phyloP scores from a whole-genome alignment of 208 protist species.

The Trypanosoma boissoni region DNA sequence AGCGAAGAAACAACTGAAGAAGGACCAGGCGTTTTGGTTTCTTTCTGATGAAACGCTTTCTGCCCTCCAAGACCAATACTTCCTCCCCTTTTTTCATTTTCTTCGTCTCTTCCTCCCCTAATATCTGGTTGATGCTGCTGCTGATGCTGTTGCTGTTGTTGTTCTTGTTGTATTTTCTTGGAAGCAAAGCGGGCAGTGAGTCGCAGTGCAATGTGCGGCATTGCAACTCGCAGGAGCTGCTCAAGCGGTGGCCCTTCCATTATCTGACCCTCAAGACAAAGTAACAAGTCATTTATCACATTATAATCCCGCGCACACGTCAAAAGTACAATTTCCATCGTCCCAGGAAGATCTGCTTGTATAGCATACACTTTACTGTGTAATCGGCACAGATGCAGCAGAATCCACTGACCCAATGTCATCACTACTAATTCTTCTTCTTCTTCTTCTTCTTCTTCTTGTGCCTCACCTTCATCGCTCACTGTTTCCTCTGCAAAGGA shows the following conservation, averaged over 20 bases:
- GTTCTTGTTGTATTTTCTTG: slow-evolving; percentile 22
- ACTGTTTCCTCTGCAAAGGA: slow-evolving; percentile 14
- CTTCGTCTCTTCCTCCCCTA: not conserved
- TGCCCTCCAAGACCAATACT: too few species aligned
- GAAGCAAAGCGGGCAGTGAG: slow-evolving; percentile 34
- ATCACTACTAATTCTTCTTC: slow-evolving; percentile 10
- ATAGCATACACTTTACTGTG: slow-evolving; percentile 58
- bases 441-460: slow-evolving; percentile 8
- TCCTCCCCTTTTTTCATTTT: not conserved
- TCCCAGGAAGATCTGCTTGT: slow-evolving; percentile 69
- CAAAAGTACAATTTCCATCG: slow-evolving; percentile 60
- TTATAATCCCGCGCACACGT: slow-evolving; percentile 62
- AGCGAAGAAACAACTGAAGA: not conserved
- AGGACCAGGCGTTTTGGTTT: too few species aligned
- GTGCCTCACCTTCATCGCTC: not conserved
- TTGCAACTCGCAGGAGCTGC: slow-evolving; percentile 33
- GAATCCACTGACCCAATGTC: slow-evolving; percentile 51
- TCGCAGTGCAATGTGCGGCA: slow-evolving; percentile 49
- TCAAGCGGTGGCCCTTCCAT: slow-evolving; percentile 27
- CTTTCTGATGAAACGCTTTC: too few species aligned
- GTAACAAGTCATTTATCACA: slow-evolving; percentile 63
- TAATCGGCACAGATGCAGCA: slow-evolving; percentile 72
- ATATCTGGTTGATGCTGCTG: not conserved
- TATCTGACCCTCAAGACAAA: slow-evolving; percentile 41
- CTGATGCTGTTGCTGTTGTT: not conserved